These are phyloP conservation scores for Inga oerstediana DNA, from an alignment of 306 rosid species.

Conservation along the genomic window DNA sequence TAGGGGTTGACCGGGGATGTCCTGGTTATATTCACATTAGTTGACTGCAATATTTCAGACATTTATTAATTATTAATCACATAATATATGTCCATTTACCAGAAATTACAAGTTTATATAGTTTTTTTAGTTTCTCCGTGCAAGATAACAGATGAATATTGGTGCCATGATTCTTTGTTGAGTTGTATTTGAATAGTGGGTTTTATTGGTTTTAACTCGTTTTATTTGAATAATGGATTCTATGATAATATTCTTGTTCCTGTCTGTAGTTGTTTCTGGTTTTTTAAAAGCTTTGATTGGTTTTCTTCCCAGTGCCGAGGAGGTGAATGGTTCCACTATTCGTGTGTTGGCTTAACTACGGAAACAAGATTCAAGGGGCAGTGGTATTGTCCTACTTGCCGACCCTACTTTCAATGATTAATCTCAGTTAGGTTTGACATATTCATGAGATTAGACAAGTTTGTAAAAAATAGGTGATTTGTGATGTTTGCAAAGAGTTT, in stretches of 20 bases:
- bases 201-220: background rate
- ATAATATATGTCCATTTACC: background rate
- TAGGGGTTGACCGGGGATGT: background rate
- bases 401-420: conserved; percentile 57
- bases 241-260: background rate
- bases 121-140: background rate
- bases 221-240: background rate
- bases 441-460: background rate
- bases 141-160: background rate
- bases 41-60: background rate
- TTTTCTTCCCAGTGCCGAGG: conserved; percentile 83
- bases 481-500: background rate
- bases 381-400: conserved; percentile 97
- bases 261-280: background rate
- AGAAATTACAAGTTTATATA: background rate
- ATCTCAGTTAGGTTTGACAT: background rate
- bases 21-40: background rate
- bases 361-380: conserved; percentile 96
- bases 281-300: conserved; percentile 24
- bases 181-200: background rate
- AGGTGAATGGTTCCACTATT: conserved; percentile 99
- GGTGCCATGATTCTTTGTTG: background rate
- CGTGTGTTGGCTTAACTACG: conserved; percentile 90
- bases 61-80: background rate
- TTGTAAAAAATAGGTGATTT: background rate